Base-by-base conservation (phyloP, 169 alveolate genomes). In the Plasmodium blacklocki region DNA sequence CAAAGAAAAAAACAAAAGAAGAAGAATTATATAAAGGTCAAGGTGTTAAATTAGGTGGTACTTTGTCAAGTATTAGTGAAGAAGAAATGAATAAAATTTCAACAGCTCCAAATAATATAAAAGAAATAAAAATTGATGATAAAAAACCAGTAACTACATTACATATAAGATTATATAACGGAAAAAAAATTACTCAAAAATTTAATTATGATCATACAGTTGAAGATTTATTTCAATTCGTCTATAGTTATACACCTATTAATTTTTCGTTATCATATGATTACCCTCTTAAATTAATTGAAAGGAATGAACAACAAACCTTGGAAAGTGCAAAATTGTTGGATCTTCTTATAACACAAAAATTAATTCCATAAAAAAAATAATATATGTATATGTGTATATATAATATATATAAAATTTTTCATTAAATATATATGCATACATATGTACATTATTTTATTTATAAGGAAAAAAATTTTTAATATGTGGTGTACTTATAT, bases 181-280 rank as follows among this genome's bases (percentile, higher is more conserved):
- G 91, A 0, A 80, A 47, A 67, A 80, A 80, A 80, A 39, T 80
- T 49, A 18, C 71, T 0, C 85, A 80, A 6, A 80, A 66, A 58
- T 80, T 80, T 80, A 80, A 80, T 80, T 52, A 80, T 62, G 73
- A 80, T 67, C 91, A 80, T 52, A 80, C 91, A 21, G 91, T 80
- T 21, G 85, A 80, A 47, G 91, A 80, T 29, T 80, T 80, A 45
- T 80, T 68, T 70, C 85, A 80, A 49, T 80, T 32, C 8, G 83
- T 80, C 14, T 23, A 54, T 70, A 54, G 73, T 59, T 32, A 29
- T 19, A 80, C 91, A 32, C 91, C 91, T 2, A 1, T 80, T 39
- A 56, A 47, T n/a, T 80, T 80, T 80, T 80, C 91, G 15, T 73
- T 80, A 14, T 54, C 43, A 21, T 80, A 56, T 80, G 91, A 80